Base-by-base conservation (phyloP, 2,329 filamentous ascomycete genomes). In the Penicillium brevicompactum region DNA sequence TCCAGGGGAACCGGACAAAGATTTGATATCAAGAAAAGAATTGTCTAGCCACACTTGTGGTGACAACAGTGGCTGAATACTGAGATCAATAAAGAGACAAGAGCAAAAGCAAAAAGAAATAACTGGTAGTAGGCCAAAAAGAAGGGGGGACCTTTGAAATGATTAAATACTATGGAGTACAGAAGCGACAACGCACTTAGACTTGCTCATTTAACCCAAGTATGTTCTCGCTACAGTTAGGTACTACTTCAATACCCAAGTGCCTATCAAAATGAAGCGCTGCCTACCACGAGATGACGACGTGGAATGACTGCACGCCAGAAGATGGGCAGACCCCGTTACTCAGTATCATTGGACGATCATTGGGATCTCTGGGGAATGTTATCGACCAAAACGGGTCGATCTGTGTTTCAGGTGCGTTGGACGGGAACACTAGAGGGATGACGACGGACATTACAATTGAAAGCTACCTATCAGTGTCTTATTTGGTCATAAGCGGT, bases 331-430 rank as follows among this genome's bases (percentile, higher is more conserved):
- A 60, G 51, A 61, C 55, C 59, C 59, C 46, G 40, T 54, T 51
- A 42, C 30, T 45, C 24, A 32, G 52, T 58, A 24, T 56, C 31
- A 64, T 65, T 64, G 63, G 63, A 37, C 58, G 62, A 65, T 65
- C 58, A 55, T 42, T 51, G 31, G 48, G 46, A 56, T 61, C 59
- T 49, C 63, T 60, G 63, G 62, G 63, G 63, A 64, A 65, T 64
- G 58, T 43, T 57, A 65, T 63, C 63, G 55, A 49, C 58, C 55
- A 62, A 61, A 59, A 54, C 43, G 61, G 58, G 58, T 45, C 51
- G 61, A 64, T 63, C 60, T 59, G 37, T 60, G 63, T 65, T 63
- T 65, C 62, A 63, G 57, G 52, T 62, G 59, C 37, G 59, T 52
- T 49, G 48, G 56, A 57, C 55, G 47, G 46, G 48, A 51, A 51